phyloP scores from a whole-genome alignment of 768 basidiomycete species.

The Crassisporium funariophilum region DNA sequence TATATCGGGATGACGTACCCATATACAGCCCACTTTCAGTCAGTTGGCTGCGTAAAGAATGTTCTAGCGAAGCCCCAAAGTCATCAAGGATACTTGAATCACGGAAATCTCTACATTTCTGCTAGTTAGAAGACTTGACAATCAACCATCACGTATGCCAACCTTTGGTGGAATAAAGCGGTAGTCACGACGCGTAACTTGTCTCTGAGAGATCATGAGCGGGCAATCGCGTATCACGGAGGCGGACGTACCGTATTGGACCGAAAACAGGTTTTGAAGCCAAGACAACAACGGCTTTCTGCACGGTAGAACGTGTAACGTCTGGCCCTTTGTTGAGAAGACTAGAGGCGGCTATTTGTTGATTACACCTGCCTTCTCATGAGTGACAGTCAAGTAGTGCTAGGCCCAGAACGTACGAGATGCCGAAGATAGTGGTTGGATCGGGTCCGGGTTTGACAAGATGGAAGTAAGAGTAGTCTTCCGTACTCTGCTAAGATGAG shows the following conservation, averaged over 20 bases:
- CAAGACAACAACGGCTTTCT: conserved; percentile 95
- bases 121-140: background rate
- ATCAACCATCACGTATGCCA: background rate
- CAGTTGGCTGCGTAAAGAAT: conserved; percentile 73
- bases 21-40: conserved; percentile 95
- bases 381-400: conserved; percentile 1
- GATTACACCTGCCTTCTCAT: conserved; percentile 71
- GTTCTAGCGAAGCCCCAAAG: conserved; percentile 78
- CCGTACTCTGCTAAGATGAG: conserved; percentile 57
- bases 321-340: conserved; percentile 80
- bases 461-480: conserved; percentile 98
- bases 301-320: conserved; percentile 94
- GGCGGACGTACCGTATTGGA: conserved; percentile 69
- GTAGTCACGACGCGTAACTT: conserved; percentile 93
- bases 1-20: conserved; percentile 53
- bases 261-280: conserved; percentile 92
- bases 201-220: conserved; percentile 51
- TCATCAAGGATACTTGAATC: conserved; percentile 89
- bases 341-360: conserved; percentile 83
- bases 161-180: conserved; percentile 87
- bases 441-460: conserved; percentile 71
- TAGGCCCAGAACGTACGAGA: conserved; percentile 64
- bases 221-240: background rate
- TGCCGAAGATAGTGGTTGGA: conserved; percentile 90
- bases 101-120: conserved; percentile 69